Base-by-base conservation (phyloP, 345 rosid genomes). In the Passiflora organensis region DNA sequence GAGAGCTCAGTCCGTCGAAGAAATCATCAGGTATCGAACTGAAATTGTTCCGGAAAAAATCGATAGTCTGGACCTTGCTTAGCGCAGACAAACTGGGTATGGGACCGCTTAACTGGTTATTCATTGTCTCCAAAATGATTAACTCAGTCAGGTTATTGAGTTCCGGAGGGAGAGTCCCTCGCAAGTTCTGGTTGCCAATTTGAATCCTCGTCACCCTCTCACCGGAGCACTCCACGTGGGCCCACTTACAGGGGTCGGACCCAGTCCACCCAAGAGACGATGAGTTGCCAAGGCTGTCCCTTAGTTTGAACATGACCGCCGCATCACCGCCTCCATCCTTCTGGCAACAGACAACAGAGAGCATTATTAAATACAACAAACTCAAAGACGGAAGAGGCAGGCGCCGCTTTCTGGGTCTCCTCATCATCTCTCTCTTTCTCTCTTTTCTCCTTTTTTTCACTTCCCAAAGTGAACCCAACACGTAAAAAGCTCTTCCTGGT, bases 191-290 rank as follows among this genome's bases (percentile, higher is more conserved):
- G 10, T 4, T 15, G 1, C 0, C 0, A 5, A 41, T 6, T 12
- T 13, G 3, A 1, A 41, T 2, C 0, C 4, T 0, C 14, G 1
- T 41, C 14, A 41, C 43, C 13, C 43, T 2, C 13, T 28, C 5
- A 3, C 10, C 1, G 15, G 43, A 2, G 13, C 43, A 41, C 1
- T 1, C 15, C 14, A 41, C 43, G 13, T 0, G 14, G 1, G 0
- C 0, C 43, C 43, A 41, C 4, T 9, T 0, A 1, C 6, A 11
- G 43, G 91, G 95, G 55, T 86, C 71, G 18, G 82, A 46, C 55
- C 74, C 63, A 9, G 87, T 64, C 96, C 96, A 93, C 41, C 68
- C 72, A 25, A 87, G 65, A 32, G 53, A 65, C 14, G 59, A 1
- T 10, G 64, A 48, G 15, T 21, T 43, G 3, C 56, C 57, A 1